phyloP scores from a whole-genome alignment of 2,329 filamentous ascomycete species.

The Penicillium brevicompactum region DNA sequence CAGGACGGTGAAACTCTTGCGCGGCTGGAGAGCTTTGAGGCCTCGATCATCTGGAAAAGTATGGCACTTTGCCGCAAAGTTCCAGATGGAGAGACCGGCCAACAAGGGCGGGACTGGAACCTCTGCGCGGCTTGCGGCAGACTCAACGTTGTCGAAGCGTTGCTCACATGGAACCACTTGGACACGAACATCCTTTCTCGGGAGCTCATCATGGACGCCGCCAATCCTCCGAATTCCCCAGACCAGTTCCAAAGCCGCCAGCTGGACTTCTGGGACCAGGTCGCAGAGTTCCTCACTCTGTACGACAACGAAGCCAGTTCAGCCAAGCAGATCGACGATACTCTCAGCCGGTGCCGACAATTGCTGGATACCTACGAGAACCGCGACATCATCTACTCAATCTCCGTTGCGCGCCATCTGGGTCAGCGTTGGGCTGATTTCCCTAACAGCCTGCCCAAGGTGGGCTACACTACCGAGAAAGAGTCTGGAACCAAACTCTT shows the following conservation, averaged over 20 bases:
- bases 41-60: conserved; percentile 62
- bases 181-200: conserved; percentile 51
- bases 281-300: conserved; percentile 71
- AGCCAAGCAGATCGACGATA: conserved; percentile 64
- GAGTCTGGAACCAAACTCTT: conserved; percentile 68
- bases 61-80: conserved; percentile 55
- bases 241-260: conserved; percentile 63
- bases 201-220: conserved; percentile 43
- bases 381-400: conserved; percentile 85
- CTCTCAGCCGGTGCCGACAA: conserved; percentile 65
- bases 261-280: conserved; percentile 78
- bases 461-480: conserved; percentile 65
- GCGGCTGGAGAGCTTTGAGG: conserved; percentile 56
- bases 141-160: conserved; percentile 72
- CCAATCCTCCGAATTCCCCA: conserved; percentile 39
- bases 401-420: conserved; percentile 76
- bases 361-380: conserved; percentile 81
- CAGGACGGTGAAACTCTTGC: conserved; percentile 40
- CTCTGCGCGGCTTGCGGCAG: conserved; percentile 67
- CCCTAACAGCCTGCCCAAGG: conserved; percentile 57
- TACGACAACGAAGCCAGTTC: conserved; percentile 60
- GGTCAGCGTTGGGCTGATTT: conserved; percentile 65
- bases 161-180: conserved; percentile 73
- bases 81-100: conserved; percentile 38
- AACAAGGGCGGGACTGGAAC: conserved; percentile 55